Evolutionary conservation across 148 eudicot species (phyloP).

Genomic region (Chenopodium berlandieri): DNA sequence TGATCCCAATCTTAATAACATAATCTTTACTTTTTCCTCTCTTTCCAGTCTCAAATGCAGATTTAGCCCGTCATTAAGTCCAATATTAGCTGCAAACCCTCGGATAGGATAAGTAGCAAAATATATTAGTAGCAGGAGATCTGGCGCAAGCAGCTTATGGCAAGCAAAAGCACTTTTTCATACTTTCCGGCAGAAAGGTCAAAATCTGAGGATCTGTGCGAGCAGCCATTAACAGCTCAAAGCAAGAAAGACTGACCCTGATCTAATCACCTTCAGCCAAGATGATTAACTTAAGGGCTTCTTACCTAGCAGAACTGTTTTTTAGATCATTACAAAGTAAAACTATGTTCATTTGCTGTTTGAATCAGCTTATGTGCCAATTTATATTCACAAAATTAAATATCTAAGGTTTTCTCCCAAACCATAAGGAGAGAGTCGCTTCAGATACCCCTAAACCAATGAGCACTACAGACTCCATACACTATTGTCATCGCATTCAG

Average conservation of each 20-base stretch:
- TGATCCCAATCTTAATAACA: neutral
- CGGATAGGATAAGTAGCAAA: neutral
- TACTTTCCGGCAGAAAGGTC: neutral
- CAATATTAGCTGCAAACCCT: neutral
- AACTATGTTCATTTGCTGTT: neutral
- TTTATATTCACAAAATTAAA: neutral
- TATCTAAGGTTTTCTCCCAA: neutral
- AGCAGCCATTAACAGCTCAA: neutral
- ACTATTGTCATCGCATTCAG: neutral
- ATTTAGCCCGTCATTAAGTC: neutral
- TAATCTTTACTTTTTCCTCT: no score
- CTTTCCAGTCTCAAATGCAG: neutral
- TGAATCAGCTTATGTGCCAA: neutral
- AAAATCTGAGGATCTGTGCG: neutral
- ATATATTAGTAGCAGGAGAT: neutral
- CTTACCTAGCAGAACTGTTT: neutral
- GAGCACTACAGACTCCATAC: no score
- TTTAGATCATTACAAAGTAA: neutral
- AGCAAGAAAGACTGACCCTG: neutral
- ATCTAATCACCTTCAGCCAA: neutral
- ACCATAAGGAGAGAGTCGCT: neutral
- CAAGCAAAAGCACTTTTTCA: neutral
- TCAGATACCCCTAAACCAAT: neutral
- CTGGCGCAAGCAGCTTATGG: neutral
- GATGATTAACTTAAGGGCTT: neutral